phyloP scores from a whole-genome alignment of 371 early-diverging fungal genomes.

The Encephalitozoon romaleae region DNA sequence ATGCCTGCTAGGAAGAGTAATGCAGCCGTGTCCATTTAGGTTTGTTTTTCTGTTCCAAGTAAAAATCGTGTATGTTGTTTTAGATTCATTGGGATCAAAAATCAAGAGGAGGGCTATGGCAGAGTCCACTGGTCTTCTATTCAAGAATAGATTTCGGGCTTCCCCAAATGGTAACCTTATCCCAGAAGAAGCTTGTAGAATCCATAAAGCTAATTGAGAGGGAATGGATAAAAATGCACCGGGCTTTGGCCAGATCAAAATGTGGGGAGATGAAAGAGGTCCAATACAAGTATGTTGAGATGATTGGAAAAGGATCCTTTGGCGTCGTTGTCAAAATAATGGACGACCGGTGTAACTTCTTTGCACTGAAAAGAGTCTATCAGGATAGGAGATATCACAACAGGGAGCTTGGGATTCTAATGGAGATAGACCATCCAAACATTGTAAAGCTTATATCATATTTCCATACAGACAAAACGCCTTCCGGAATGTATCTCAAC shows the following conservation, averaged over 20 bases:
- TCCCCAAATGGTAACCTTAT: slow-evolving; percentile 7
- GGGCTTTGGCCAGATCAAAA: neutral
- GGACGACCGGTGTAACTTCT: slow-evolving; percentile 7
- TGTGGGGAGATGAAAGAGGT: slow-evolving; percentile 1
- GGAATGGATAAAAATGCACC: slow-evolving; percentile 10
- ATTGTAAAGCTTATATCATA: slow-evolving; percentile 48
- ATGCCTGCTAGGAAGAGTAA: neutral
- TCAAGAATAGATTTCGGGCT: neutral
- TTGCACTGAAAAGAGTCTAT: slow-evolving; percentile 56
- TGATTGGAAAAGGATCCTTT: slow-evolving; percentile 58
- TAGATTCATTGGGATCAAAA: neutral
- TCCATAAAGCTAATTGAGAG: neutral
- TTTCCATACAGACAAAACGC: slow-evolving; percentile 29
- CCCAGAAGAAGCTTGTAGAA: slow-evolving; percentile 13
- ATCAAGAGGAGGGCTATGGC: neutral
- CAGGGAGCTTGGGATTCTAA: slow-evolving; percentile 52
- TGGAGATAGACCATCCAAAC: slow-evolving; percentile 33
- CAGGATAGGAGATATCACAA: slow-evolving; percentile 50
- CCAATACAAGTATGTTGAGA: slow-evolving; percentile 17
- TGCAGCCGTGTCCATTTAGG: no score
- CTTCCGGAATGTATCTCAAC: slow-evolving; percentile 47
- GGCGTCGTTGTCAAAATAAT: slow-evolving; percentile 50
- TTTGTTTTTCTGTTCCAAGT: neutral
- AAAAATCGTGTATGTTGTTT: neutral
- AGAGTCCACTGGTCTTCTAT: neutral